These are phyloP conservation scores for Ceratocystis eucalypticola DNA, from an alignment of 2,329 filamentous ascomycete genomes.

Conservation along the genomic window DNA sequence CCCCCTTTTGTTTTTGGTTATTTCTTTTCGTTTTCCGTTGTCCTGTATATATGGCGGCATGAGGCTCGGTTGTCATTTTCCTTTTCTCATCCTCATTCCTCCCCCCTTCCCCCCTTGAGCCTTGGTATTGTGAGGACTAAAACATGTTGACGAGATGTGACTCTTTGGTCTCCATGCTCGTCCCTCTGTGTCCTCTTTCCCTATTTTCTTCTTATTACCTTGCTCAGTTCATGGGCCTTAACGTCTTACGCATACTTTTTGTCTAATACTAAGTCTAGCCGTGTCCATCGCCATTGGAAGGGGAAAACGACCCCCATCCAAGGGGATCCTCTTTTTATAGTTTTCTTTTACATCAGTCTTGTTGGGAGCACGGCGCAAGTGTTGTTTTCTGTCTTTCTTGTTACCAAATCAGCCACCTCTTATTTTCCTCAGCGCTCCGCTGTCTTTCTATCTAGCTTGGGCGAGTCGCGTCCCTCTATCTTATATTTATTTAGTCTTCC, in stretches of 20 bases:
- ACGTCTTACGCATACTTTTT: neutral
- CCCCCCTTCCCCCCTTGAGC: neutral
- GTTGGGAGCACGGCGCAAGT: constrained; percentile 13
- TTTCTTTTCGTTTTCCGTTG: neutral
- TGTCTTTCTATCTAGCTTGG: neutral
- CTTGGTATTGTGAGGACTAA: neutral
- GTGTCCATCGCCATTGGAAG: neutral
- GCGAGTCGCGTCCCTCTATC: neutral
- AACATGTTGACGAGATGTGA: neutral
- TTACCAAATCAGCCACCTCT: constrained; percentile 1
- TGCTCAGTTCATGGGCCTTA: neutral
- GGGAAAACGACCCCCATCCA: neutral
- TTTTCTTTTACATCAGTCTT: constrained; percentile 7
- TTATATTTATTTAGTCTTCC: neutral
- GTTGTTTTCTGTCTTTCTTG: constrained; percentile 8
- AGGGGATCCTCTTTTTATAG: neutral
- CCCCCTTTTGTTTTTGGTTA: constrained; percentile 12
- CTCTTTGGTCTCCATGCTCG: neutral
- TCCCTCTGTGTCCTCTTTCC: constrained; percentile 20
- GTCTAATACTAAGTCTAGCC: constrained; percentile 1
- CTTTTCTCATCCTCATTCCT: neutral
- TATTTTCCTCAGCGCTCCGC: neutral
- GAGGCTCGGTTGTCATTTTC: neutral
- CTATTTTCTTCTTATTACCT: constrained; percentile 17
- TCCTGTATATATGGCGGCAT: neutral